A percentile compares a stretch with the other conserved stretches of the same genome.
These are phyloP conservation scores for Russula sp. DNA, from an alignment of 768 basidiomycete species.

Conservation along the genomic window DNA sequence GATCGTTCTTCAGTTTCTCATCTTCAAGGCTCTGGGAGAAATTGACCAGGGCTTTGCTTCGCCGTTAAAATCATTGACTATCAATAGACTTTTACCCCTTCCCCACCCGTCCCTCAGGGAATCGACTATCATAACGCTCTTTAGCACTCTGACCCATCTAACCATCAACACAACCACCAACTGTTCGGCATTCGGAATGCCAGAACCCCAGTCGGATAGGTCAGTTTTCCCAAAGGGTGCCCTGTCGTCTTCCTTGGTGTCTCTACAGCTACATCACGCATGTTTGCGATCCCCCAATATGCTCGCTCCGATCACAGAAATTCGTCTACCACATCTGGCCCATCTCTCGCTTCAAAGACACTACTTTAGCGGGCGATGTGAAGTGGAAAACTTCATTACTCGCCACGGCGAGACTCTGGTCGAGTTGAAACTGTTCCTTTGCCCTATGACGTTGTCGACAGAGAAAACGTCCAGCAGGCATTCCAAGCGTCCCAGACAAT, in stretches of 20 bases:
- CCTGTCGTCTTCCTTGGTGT: constrained; percentile 6
- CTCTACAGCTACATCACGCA: constrained; percentile 6
- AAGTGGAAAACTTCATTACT: constrained; percentile 5
- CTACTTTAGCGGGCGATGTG: neutral
- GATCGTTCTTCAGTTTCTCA: constrained; percentile 11
- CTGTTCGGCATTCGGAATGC: neutral
- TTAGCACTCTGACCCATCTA: neutral
- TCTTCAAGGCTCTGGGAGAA: constrained; percentile 10
- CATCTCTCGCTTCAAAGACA: constrained; percentile 6
- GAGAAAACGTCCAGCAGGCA: neutral
- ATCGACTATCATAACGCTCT: neutral
- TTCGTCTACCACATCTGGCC: constrained; percentile 5
- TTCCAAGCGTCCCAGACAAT: neutral
- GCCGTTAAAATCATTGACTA: neutral
- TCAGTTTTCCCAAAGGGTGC: neutral
- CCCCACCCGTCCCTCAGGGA: neutral
- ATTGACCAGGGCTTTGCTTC: neutral
- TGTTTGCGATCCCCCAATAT: neutral
- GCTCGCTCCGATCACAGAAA: neutral
- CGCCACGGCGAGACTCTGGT: constrained; percentile 9
- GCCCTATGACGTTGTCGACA: constrained; percentile 7
- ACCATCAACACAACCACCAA: neutral
- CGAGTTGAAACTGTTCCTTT: constrained; percentile 1
- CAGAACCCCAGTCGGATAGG: neutral
- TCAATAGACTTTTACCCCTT: constrained; percentile 1